Evolutionary conservation across 257 asterid genomes (phyloP).

Genomic region (Gentiana macrophylla): DNA sequence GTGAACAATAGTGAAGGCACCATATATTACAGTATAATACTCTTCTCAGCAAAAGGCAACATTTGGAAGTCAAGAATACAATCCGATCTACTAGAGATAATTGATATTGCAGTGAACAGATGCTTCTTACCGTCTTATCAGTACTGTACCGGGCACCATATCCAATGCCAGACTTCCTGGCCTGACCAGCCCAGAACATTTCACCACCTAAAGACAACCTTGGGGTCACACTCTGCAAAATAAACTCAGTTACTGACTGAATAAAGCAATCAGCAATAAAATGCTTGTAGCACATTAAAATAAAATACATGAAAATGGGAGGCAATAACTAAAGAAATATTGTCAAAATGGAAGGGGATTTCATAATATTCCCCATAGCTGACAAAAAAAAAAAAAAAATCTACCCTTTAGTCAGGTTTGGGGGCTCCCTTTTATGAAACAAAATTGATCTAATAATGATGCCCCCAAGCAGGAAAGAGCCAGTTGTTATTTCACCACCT

Average conservation of each 20-base stretch:
- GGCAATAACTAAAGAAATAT: too few relatives aligned
- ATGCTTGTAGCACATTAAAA: too few relatives aligned
- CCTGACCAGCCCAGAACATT: slow-evolving; percentile 97
- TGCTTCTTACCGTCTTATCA: slow-evolving; percentile 61
- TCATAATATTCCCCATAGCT: too few relatives aligned
- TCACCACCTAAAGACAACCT: slow-evolving; percentile 85
- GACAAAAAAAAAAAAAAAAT: too few relatives aligned
- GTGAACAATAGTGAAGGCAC: not conserved
- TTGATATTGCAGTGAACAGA: not conserved
- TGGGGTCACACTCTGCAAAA: slow-evolving; percentile 66
- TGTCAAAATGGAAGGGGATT: too few relatives aligned
- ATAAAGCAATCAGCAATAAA: too few relatives aligned
- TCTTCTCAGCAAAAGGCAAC: not conserved
- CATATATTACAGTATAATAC: not conserved
- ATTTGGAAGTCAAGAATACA: not conserved
- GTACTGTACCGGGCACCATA: slow-evolving; percentile 88
- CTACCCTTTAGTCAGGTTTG: too few relatives aligned
- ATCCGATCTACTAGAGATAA: not conserved
- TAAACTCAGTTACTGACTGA: slow-evolving; percentile 2
- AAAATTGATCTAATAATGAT: too few relatives aligned
- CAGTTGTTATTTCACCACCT: too few relatives aligned
- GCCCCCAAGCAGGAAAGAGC: too few relatives aligned
- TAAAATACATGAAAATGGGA: too few relatives aligned
- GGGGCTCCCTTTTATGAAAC: too few relatives aligned
- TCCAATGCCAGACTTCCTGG: slow-evolving; percentile 85